Conservation (phyloP, 352 stramenopile species). For the Globisporangium nagaii region DNA sequence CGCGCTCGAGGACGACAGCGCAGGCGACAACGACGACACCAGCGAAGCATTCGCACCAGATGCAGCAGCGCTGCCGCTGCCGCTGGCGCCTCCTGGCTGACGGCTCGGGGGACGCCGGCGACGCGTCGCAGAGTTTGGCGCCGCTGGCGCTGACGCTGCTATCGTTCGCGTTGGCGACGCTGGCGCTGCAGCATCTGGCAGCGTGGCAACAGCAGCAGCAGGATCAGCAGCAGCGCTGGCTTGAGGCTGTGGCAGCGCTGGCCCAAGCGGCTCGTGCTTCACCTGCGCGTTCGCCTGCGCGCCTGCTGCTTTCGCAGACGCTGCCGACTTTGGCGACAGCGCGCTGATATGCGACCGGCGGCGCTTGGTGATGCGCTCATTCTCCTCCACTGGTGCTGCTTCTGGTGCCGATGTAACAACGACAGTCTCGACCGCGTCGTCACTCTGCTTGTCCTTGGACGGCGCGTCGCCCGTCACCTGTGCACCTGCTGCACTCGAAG, state of each 20-base stretch:
- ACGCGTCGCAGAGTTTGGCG: neutral
- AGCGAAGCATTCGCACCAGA: neutral
- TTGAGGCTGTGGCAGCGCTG: too few species aligned
- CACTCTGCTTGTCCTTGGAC: neutral
- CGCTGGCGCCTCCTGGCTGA: neutral
- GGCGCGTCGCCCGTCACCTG: neutral
- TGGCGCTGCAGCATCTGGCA: too few species aligned
- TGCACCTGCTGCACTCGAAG: neutral
- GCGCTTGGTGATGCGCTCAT: slow-evolving; percentile 4
- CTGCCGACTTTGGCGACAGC: neutral
- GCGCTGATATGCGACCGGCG: neutral
- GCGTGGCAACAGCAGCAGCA: too few species aligned
- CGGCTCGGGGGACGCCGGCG: slow-evolving; percentile 1
- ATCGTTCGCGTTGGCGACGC: neutral
- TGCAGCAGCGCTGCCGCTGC: neutral
- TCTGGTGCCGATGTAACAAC: too few species aligned
- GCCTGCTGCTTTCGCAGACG: neutral
- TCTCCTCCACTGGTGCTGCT: neutral
- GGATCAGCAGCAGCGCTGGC: neutral
- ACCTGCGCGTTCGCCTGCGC: neutral
- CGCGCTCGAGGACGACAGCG: neutral
- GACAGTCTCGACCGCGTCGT: too few species aligned
- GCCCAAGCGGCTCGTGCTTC: neutral
- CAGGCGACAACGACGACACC: neutral
- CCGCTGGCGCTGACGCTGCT: neutral